Evolutionary conservation across 805 yeast genomes (phyloP).

Genomic region (Hanseniaspora hatyaiensis): DNA sequence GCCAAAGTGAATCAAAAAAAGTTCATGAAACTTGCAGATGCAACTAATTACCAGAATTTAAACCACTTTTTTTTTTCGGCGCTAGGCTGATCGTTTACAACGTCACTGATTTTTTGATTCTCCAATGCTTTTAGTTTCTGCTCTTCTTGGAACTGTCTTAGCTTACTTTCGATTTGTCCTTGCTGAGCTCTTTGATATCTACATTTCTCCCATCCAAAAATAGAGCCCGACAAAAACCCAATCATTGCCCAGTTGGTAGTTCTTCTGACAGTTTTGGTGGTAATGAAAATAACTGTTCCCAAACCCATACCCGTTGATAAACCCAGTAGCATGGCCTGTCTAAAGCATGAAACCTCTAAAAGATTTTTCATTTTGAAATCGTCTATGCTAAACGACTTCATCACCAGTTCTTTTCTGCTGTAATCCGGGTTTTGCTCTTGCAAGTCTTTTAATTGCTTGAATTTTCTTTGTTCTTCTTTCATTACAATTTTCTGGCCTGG

Average conservation of each 20-base stretch:
- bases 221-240: conserved; percentile 66
- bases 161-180: conserved; percentile 54
- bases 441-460: conserved; percentile 21
- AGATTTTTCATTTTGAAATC: conserved; percentile 46
- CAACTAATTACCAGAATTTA: conserved; percentile 27
- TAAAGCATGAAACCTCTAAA: conserved; percentile 58
- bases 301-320: conserved; percentile 60
- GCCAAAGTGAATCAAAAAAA: too few species aligned
- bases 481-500: conserved; percentile 31
- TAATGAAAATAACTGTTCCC: conserved; percentile 53
- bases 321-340: conserved; percentile 70
- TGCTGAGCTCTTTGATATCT: conserved; percentile 56
- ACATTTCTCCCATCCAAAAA: conserved; percentile 90
- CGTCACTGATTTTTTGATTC: conserved; percentile 17
- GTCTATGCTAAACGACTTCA: conserved; percentile 20
- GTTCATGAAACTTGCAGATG: neutral
- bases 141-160: conserved; percentile 39
- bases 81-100: conserved; percentile 1
- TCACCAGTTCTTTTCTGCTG: conserved; percentile 23
- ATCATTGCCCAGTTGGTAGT: conserved; percentile 76
- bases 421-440: conserved; percentile 22
- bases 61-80: conserved; percentile 23
- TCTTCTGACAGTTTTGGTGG: conserved; percentile 48
- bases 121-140: conserved; percentile 25
- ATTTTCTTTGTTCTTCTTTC: conserved; percentile 34